Base-by-base conservation (phyloP, 2,329 filamentous ascomycete genomes). In the Alternaria sp. region DNA sequence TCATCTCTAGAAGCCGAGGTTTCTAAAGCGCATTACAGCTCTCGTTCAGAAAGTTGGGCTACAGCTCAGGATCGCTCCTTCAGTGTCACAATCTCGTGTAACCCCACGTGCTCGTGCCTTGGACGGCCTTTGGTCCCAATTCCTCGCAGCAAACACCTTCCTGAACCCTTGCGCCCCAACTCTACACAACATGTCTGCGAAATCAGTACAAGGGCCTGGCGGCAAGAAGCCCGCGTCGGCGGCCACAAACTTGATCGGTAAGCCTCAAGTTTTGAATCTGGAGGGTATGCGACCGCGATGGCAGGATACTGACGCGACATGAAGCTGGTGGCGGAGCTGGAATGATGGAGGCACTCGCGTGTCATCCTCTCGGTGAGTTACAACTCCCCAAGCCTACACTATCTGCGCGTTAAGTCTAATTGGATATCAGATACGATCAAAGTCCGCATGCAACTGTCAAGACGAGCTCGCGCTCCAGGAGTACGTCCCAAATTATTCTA, bases 321-420 rank as follows among this genome's bases (percentile, higher is more conserved):
- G 73, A 73, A 97, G 96, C 96, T 80, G 96, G 96, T 79, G 96
- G 96, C 79, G 93, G 93, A 82, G 96, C 96, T 73, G 96, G 96
- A 77, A 97, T 98, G 95, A 98, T 98, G 94, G 96, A 99, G 83
- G 96, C 96, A 52, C 89, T 99, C 67, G 93, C 86, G 57, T 99
- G 96, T 82, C 96, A 99, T 85, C 96, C 96, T 66, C 87, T 98
- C 62, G 92, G 92, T 95, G 86, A 74, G 86, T 73, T 15, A 25
- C 55, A 56, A 62, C 40, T 21, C 44, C 46, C 12, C 3, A 30
- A 23, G 15, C 25, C 25, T 36, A 8, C 6, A 3, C 10, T 6
- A 9, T 15, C 9, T 50, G 23, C 3, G 19, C 28, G 1, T 19
- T n/a, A 30, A 4, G 12, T 26, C 73, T 79, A 30, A 80, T 47